Evolutionary conservation across 305 asterid genomes (phyloP), one percentile per base, ranked within the genome.

Genomic region (Fraxinus albicans): DNA sequence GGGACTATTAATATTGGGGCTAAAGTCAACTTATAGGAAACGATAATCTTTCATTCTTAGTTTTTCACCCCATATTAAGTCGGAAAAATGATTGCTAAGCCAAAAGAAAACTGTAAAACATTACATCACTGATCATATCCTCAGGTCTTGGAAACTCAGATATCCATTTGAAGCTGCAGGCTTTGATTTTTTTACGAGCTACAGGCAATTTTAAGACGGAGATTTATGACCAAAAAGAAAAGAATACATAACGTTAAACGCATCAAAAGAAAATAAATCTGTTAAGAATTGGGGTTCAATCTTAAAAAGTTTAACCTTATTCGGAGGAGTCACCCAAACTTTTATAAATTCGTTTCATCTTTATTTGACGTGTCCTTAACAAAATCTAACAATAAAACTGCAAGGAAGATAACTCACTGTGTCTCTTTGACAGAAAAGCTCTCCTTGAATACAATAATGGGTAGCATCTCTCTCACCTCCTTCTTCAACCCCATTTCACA

Each of bases 401-500:
- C 73, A 75, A 69, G 23, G 40, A 67, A 27, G 69, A 36, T 17
- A 53, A 87, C 98, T 90, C 86, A 94, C 98, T 76, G 92, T 2
- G 94, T 82, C 76, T 93, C 96, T 72, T 85, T 92, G 86, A 94
- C 97, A 78, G 91, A 89, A 42, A 92, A 94, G 84, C 94, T 94
- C 83, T 93, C 90, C 72, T 87, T 92, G 91, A 90, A 94, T 29
- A 93, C 91, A 76, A 93, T 80, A 81, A 94, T 86, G 60, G 98
- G 98, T 36, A 94, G 88, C 97, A 94, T 91, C 91, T 93, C 96
- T 83, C 98, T 88, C 81, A 94, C 86, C 88, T 93, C 98, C 89
- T 93, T 93, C 89, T 89, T 92, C 86, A 94, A 44, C 50, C 98
- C 98, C 90, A 91, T 38, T 83, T 92, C 96, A 90, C 91, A 89